phyloP scores from a whole-genome alignment of 306 rosid genomes.

The Dalbergia cochinchinensis region DNA sequence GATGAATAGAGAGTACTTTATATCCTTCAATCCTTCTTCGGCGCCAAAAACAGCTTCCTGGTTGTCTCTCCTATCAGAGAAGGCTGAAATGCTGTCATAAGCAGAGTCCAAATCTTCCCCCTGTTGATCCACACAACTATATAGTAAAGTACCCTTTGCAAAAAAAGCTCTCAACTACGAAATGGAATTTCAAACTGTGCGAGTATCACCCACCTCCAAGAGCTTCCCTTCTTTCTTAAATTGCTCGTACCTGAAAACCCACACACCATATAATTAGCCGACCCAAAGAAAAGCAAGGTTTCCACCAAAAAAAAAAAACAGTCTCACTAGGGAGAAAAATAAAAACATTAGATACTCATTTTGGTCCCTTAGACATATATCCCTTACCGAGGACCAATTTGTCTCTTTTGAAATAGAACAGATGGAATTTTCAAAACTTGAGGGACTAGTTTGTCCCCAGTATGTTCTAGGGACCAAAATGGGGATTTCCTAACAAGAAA shows the following conservation, averaged over 20 bases:
- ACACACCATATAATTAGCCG: neutral
- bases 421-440: no score
- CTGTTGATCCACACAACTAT: slow-evolving; percentile 41
- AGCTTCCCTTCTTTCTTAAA: slow-evolving; percentile 88
- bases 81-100: slow-evolving; percentile 88
- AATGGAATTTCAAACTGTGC: neutral
- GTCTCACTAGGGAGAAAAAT: no score
- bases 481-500: no score
- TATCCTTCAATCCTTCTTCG: slow-evolving; percentile 88
- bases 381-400: no score
- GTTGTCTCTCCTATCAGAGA: slow-evolving; percentile 80
- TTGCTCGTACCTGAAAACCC: slow-evolving; percentile 70
- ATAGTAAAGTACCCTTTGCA: slow-evolving; percentile 8
- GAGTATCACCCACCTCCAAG: slow-evolving; percentile 79
- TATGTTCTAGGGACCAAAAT: no score
- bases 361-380: no score
- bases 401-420: no score
- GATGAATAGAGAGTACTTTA: slow-evolving; percentile 49
- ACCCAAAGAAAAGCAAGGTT: no score
- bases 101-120: slow-evolving; percentile 97
- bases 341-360: no score
- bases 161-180: neutral
- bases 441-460: no score
- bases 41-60: slow-evolving; percentile 92
- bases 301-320: no score